Percentiles rank a stretch among this genome's conserved stretches.
Evolutionary conservation across 2,329 filamentous ascomycete species (phyloP).

Genomic region (Clonostachys chloroleuca): DNA sequence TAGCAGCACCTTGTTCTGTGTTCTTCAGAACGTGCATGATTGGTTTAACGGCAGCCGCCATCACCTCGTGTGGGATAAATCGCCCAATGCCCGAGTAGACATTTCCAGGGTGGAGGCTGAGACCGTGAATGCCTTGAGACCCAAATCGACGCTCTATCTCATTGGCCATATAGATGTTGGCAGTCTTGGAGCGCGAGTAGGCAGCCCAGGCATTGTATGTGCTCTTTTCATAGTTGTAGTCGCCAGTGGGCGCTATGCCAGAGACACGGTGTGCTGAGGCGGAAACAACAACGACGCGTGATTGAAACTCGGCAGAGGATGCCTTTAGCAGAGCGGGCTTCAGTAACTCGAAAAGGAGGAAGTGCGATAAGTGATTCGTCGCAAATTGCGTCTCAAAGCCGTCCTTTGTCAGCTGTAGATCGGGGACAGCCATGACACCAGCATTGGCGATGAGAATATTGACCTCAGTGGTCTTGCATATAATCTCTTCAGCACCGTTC

Average conservation of each 20-base stretch:
- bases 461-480: slow-evolving; percentile 9
- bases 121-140: slow-evolving; percentile 32
- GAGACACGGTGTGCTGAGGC: slow-evolving; percentile 8
- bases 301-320: slow-evolving; percentile 9
- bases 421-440: slow-evolving; percentile 18
- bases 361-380: slow-evolving; percentile 40
- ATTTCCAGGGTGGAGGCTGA: slow-evolving; percentile 36
- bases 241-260: slow-evolving; percentile 3
- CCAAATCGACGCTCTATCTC: slow-evolving; percentile 45
- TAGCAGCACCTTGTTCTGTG: slow-evolving; percentile 39
- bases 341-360: slow-evolving; percentile 37
- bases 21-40: not conserved
- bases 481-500: slow-evolving; percentile 9
- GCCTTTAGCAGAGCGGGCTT: slow-evolving; percentile 33
- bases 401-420: slow-evolving; percentile 15
- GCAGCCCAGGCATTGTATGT: slow-evolving; percentile 20
- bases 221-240: slow-evolving; percentile 14
- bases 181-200: slow-evolving; percentile 45
- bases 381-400: slow-evolving; percentile 38
- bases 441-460: slow-evolving; percentile 36
- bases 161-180: slow-evolving; percentile 45
- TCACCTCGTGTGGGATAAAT: slow-evolving; percentile 10
- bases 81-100: slow-evolving; percentile 18
- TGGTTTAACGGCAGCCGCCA: not conserved
- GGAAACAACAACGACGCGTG: slow-evolving; percentile 29